These are phyloP conservation scores for Phytophthora pisi DNA, from an alignment of 352 stramenopile genomes.

Conservation along the genomic window DNA sequence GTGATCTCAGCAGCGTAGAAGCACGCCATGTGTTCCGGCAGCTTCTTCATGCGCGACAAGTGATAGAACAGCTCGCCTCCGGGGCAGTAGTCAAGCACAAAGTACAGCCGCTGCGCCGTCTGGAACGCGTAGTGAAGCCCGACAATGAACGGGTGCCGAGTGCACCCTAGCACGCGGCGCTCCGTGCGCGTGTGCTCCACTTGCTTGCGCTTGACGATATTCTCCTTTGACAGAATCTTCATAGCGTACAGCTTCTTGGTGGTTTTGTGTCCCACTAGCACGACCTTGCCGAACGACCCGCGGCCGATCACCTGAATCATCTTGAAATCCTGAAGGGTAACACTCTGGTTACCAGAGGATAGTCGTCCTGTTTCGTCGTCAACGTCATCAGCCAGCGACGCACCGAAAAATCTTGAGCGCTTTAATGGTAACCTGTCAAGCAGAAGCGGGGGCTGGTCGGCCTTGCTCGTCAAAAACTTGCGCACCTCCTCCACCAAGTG, in stretches of 20 bases:
- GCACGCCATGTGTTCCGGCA: conserved; percentile 88
- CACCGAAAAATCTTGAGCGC: conserved; percentile 72
- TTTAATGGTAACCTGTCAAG: conserved; percentile 69
- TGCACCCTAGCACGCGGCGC: conserved; percentile 81
- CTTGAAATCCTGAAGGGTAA: conserved; percentile 75
- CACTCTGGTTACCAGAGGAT: conserved; percentile 44
- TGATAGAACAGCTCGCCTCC: conserved; percentile 91
- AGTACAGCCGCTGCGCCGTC: conserved; percentile 93
- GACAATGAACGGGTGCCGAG: conserved; percentile 89
- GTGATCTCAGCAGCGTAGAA: conserved; percentile 92
- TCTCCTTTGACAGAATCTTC: conserved; percentile 92
- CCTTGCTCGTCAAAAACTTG: conserved; percentile 82
- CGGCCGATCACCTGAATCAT: conserved; percentile 92
- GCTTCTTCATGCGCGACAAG: conserved; percentile 85
- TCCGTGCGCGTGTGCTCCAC: conserved; percentile 90
- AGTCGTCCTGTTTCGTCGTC: conserved; percentile 43
- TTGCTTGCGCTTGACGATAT: conserved; percentile 91
- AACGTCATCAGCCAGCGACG: conserved; percentile 60
- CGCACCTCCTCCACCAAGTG: conserved; percentile 80
- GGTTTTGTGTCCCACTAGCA: conserved; percentile 85
- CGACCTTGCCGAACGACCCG: conserved; percentile 92
- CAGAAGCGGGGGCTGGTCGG: conserved; percentile 80
- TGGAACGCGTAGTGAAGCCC: conserved; percentile 89
- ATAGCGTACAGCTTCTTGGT: conserved; percentile 91
- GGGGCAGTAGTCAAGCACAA: conserved; percentile 94